Conservation (phyloP, 2,329 filamentous ascomycete genomes). For the Aspergillus sp. region DNA sequence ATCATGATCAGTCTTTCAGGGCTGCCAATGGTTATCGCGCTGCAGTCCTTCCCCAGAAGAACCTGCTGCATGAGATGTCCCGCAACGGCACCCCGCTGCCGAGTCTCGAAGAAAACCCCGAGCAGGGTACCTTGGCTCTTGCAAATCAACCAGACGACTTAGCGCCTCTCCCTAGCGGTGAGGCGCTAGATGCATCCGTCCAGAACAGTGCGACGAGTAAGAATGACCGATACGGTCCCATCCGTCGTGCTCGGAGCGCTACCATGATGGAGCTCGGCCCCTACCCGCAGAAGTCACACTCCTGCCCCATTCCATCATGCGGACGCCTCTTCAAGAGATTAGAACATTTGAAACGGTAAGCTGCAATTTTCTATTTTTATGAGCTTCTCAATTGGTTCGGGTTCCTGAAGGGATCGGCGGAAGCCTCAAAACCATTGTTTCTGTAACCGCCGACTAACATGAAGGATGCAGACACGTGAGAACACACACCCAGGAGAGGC, state of each 20-base stretch:
- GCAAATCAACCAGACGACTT: constrained; percentile 69
- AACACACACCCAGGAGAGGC: constrained; percentile 98
- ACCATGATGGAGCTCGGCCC: constrained; percentile 96
- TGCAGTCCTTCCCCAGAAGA: constrained; percentile 73
- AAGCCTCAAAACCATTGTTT: constrained; percentile 44
- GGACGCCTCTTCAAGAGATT: constrained; percentile 97
- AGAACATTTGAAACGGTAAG: constrained; percentile 98
- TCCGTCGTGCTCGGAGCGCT: constrained; percentile 87
- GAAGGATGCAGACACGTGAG: constrained; percentile 80
- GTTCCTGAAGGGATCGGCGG: constrained; percentile 25
- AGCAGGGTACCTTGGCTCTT: constrained; percentile 67
- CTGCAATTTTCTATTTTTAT: constrained; percentile 30
- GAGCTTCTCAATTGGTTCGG: constrained; percentile 24
- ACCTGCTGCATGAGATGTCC: constrained; percentile 75
- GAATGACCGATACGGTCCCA: constrained; percentile 61
- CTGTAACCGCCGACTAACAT: constrained; percentile 54
- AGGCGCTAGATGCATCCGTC: constrained; percentile 56
- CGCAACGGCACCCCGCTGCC: constrained; percentile 88
- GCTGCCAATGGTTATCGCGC: constrained; percentile 70
- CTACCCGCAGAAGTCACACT: constrained; percentile 97
- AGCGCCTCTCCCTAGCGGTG: constrained; percentile 63
- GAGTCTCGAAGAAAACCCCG: constrained; percentile 78
- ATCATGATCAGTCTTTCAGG: constrained; percentile 76
- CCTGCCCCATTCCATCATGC: constrained; percentile 97
- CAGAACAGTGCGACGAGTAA: constrained; percentile 61